Evolutionary conservation across 108 stramenopile species (phyloP).

Genomic region (Asterionellopsis glacialis): DNA sequence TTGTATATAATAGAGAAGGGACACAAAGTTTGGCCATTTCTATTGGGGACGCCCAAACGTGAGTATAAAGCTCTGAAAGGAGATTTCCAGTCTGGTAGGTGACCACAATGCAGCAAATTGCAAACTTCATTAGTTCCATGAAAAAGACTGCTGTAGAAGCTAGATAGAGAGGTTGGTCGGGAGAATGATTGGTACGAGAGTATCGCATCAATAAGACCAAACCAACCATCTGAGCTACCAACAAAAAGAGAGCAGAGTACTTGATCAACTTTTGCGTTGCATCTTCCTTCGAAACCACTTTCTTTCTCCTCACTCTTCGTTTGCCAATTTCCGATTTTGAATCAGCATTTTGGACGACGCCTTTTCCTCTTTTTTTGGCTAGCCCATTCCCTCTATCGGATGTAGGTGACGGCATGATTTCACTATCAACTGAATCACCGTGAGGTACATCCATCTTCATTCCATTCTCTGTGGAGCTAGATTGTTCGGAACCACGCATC

Average conservation of each 20-base stretch:
- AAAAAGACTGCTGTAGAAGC: constrained; percentile 82
- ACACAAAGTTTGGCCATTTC: constrained; percentile 92
- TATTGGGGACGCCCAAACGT: constrained; percentile 46
- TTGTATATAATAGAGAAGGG: constrained; percentile 93
- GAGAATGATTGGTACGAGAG: constrained; percentile 51
- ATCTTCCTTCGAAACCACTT: neutral
- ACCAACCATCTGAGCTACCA: constrained; percentile 88
- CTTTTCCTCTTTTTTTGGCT: too few species aligned
- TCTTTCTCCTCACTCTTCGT: constrained; percentile 4
- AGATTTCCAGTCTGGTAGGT: constrained; percentile 42
- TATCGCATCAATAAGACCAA: constrained; percentile 80
- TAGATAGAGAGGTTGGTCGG: constrained; percentile 62
- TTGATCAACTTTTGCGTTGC: constrained; percentile 43
- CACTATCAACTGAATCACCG: too few species aligned
- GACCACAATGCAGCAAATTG: constrained; percentile 60
- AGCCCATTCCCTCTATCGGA: too few species aligned
- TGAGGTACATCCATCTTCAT: too few species aligned
- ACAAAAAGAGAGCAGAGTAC: constrained; percentile 70
- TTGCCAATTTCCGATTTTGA: neutral
- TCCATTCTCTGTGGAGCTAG: too few species aligned
- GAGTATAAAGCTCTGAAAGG: constrained; percentile 28
- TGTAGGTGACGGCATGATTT: too few species aligned
- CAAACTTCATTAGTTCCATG: constrained; percentile 82
- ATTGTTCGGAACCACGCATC: too few species aligned
- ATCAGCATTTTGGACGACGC: too few species aligned